Base-by-base conservation (phyloP, 192 early-diverging fungal species). In the Coemansia sp. region DNA sequence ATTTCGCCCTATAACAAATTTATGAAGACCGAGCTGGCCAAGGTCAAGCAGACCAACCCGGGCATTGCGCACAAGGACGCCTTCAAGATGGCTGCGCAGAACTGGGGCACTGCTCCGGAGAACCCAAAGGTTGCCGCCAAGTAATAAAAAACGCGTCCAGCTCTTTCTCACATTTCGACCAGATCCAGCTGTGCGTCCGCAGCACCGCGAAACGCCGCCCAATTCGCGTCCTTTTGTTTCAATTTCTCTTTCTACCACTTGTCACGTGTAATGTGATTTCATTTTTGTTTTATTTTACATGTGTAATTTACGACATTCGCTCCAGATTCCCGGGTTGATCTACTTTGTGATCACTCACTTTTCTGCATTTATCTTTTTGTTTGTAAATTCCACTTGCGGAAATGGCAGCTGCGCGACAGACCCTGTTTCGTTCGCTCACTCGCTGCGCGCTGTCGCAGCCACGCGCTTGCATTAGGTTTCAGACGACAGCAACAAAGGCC, bases 1-100 rank as follows among this genome's bases (percentile, higher is more conserved):
- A 53, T 83, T 49, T 84, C 85, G 24, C 75, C 85, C 55, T 89
- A 89, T 79, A 88, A 89, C 81, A 78, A 76, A 65, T 89, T 81
- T 72, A 89, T 89, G 87, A 89, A 89, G 82, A 54, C 68, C n/a
- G 82, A 88, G 81, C 76, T 89, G 12, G 69, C 84, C 66, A 85
- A 85, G 72, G 82, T 85, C 83, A 89, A 89, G 85, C 65, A 66
- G 20, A 67, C 75, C 65, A 79, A 85, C 71, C 87, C 88, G 16
- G 55, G 57, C 50, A 72, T 88, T 38, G 57, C 69, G 57, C 88
- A 89, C 81, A 87, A 85, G 82, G 86, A 83, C 4, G 87, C 88
- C 58, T 89, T 89, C 77, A 87, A 85, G 73, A 68, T 73, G 65
- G 88, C 84, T 49, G 88, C 88, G 19, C 54, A 61, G 60, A 71